Evolutionary conservation across 345 rosid genomes (phyloP).

Genomic region (Pugionium dolabratum): DNA sequence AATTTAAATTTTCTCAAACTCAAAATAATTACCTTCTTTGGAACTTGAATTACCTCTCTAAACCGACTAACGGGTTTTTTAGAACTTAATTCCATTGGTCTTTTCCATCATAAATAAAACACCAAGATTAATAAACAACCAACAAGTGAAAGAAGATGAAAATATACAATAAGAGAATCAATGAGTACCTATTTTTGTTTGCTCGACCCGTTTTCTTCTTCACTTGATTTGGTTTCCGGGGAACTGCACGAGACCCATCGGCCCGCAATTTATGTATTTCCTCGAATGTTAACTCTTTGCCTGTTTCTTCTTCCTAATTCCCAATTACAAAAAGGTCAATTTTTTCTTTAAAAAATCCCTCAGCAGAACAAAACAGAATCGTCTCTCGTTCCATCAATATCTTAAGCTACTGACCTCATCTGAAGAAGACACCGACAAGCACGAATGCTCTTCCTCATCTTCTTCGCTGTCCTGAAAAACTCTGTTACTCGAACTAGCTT

Average conservation of each 20-base stretch:
- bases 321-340: not conserved
- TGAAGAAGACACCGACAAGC: too few relatives aligned
- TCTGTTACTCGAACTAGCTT: too few relatives aligned
- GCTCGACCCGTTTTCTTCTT: conserved; percentile 57
- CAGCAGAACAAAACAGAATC: too few relatives aligned
- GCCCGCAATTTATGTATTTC: conserved; percentile 70
- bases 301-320: conserved; percentile 59
- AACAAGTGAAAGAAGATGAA: not conserved
- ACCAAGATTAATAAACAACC: conserved; percentile 12
- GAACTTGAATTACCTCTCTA: conserved; percentile 74
- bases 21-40: conserved; percentile 57
- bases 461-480: too few relatives aligned
- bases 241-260: conserved; percentile 63
- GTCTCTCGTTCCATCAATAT: too few relatives aligned
- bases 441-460: too few relatives aligned
- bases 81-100: conserved; percentile 76
- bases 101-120: conserved; percentile 30
- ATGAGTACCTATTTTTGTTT: conserved; percentile 66
- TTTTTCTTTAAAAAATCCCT: too few relatives aligned
- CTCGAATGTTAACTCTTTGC: conserved; percentile 72
- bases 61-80: conserved; percentile 75
- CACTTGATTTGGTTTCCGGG: conserved; percentile 43
- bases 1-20: not conserved
- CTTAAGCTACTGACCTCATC: too few relatives aligned
- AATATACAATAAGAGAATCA: not conserved